Conservation (phyloP, 495 filamentous ascomycete species). For the Saxophila tyrrhenica region DNA sequence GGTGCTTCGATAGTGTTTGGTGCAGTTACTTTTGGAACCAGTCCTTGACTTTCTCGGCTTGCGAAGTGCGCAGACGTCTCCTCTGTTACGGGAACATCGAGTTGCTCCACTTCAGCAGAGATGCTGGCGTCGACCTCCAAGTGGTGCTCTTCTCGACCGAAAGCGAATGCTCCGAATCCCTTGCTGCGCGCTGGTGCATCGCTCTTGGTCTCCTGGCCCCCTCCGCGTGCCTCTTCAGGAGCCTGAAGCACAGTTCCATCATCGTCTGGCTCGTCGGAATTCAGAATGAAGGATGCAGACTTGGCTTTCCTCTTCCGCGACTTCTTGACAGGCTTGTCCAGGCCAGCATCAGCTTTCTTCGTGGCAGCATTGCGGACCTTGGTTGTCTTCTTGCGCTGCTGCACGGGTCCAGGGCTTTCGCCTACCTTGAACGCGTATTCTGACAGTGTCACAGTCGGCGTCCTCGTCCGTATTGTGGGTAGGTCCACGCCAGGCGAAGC, state of each 20-base stretch:
- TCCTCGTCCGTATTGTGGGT: too few species aligned
- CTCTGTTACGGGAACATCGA: too few species aligned
- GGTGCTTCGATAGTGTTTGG: not conserved
- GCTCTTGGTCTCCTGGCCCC: not conserved
- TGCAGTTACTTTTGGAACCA: too few species aligned
- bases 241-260: not conserved
- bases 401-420: not conserved
- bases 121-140: not conserved
- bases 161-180: not conserved
- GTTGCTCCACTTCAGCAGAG: too few species aligned
- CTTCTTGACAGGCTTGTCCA: not conserved
- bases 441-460: not conserved
- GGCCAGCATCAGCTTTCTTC: not conserved
- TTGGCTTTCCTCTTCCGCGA: not conserved
- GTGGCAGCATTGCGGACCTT: not conserved
- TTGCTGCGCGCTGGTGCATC: not conserved
- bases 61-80: constrained; percentile 1
- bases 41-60: too few species aligned
- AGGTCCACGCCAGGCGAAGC: not conserved
- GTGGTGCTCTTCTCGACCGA: not conserved
- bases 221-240: too few species aligned
- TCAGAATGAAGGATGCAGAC: constrained; percentile 2
- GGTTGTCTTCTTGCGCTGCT: not conserved
- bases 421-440: not conserved
- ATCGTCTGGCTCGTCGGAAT: constrained; percentile 2